Percentiles rank a stretch among this genome's conserved stretches.
Conservation (phyloP, 176 grass and related monocot species). For the Ensete glaucum region DNA sequence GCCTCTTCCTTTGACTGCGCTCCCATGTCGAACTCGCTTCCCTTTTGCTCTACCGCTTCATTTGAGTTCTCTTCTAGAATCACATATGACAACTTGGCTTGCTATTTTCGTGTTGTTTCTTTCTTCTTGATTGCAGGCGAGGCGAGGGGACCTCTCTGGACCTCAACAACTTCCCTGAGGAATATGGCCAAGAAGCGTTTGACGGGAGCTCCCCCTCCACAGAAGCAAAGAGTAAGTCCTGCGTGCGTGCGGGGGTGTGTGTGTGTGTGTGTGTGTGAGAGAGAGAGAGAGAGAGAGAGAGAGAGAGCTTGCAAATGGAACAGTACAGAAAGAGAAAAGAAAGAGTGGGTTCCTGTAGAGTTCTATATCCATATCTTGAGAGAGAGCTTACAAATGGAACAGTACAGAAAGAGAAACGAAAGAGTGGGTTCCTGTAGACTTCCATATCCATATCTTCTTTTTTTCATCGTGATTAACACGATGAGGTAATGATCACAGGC, state of each 20-base stretch:
- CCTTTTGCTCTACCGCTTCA: too few relatives aligned
- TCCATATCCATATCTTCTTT: background rate
- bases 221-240: slow-evolving; percentile 13
- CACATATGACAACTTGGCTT: too few relatives aligned
- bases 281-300: too few relatives aligned
- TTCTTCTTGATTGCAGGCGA: slow-evolving; percentile 38
- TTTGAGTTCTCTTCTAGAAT: too few relatives aligned
- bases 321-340: too few relatives aligned
- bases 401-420: too few relatives aligned
- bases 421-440: too few relatives aligned
- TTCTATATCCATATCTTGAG: too few relatives aligned
- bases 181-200: slow-evolving; percentile 53
- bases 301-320: too few relatives aligned
- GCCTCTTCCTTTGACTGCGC: slow-evolving; percentile 24
- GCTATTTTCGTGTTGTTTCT: background rate
- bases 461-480: background rate
- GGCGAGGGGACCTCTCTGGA: slow-evolving; percentile 63
- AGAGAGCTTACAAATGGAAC: too few relatives aligned
- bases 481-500: slow-evolving; percentile 26
- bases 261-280: too few relatives aligned
- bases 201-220: slow-evolving; percentile 85
- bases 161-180: slow-evolving; percentile 85
- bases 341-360: too few relatives aligned
- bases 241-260: background rate
- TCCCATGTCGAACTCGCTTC: background rate